phyloP scores from a whole-genome alignment of 2,329 filamentous ascomycete species.

The Didymella lethalis region DNA sequence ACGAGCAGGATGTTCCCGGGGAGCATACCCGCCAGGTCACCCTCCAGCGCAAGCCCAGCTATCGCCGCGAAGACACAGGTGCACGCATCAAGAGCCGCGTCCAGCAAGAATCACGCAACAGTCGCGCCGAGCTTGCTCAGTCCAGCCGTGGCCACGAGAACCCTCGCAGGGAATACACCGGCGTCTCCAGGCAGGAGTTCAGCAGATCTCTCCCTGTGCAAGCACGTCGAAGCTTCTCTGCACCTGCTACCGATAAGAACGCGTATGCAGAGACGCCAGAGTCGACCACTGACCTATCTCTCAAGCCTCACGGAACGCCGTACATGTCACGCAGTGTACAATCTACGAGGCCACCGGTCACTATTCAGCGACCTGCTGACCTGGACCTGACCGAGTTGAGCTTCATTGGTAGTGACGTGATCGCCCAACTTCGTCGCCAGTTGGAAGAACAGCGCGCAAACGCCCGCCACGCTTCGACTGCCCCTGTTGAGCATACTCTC shows the following conservation, averaged over 20 bases:
- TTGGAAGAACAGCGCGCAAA: conserved; percentile 63
- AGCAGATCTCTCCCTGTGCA: conserved; percentile 27
- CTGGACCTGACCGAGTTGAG: conserved; percentile 62
- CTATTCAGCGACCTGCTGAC: conserved; percentile 41
- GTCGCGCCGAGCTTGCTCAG: conserved; percentile 32
- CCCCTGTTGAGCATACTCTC: conserved; percentile 37
- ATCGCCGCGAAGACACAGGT: conserved; percentile 44
- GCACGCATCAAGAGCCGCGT: conserved; percentile 46
- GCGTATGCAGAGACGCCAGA: conserved; percentile 42
- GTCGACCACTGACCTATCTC: conserved; percentile 52
- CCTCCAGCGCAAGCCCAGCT: conserved; percentile 38
- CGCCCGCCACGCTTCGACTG: conserved; percentile 42
- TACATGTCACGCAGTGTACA: conserved; percentile 38
- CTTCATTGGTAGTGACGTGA: conserved; percentile 61
- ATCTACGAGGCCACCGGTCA: conserved; percentile 26
- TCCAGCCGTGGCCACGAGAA: conserved; percentile 29
- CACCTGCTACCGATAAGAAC: conserved; percentile 38
- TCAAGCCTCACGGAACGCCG: conserved; percentile 43
- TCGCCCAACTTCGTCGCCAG: conserved; percentile 62
- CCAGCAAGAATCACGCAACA: conserved; percentile 47
- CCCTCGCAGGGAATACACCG: conserved; percentile 39
- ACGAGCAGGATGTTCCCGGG: conserved; percentile 31
- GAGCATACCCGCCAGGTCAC: conserved; percentile 30
- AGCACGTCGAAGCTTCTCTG: conserved; percentile 41
- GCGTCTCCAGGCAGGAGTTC: conserved; percentile 28